Base-by-base conservation (phyloP, 1,284 basidiomycete genomes). In the Pulchroboletus neoregius region DNA sequence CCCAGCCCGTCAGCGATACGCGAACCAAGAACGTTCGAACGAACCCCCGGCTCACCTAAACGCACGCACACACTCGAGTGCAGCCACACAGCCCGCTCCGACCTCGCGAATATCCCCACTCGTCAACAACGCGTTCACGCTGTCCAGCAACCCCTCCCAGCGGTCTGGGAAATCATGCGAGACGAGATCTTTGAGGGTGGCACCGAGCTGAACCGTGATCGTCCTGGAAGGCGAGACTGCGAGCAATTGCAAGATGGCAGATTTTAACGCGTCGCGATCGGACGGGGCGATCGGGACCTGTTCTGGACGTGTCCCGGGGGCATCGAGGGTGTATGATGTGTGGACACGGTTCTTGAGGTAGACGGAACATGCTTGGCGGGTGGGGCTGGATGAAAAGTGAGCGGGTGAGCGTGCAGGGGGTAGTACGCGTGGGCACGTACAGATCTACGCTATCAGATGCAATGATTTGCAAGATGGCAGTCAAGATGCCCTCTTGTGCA, bases 301-400 rank as follows among this genome's bases (percentile, higher is more conserved):
- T 59, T 87, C 84, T 0, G 80, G 71, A 32, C 80, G 75, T 38
- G 73, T 64, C 23, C 59, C 58, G 12, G 68, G 52, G 9, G 68
- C 51, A 45, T 80, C 79, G 53, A 80, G 58, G 48, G 72, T 65
- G 60, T 87, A 90, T 13, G 75, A 75, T 3, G 72, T 72, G 51
- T 78, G 76, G 43, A 90, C 81, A 60, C 89, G 84, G 66, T 93
- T 93, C 70, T 93, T 93, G 57, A 93, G 74, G 75, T 84, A 93
- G 18, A 93, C 86, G 11, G 84, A 76, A 51, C 84, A 83, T 0
- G 90, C 83, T 60, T 90, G 87, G 39, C 87, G 85, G 42, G 82
- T 87, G 20, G 85, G 74, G 46, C 87, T 91, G 61, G 22, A 16
- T 43, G 30, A 45, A 33, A 38, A 43, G 45, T 46, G 43, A 48